Evolutionary conservation across 345 rosid species (phyloP), one percentile per base, ranked within the genome.

Genomic region (Angophora floribunda): DNA sequence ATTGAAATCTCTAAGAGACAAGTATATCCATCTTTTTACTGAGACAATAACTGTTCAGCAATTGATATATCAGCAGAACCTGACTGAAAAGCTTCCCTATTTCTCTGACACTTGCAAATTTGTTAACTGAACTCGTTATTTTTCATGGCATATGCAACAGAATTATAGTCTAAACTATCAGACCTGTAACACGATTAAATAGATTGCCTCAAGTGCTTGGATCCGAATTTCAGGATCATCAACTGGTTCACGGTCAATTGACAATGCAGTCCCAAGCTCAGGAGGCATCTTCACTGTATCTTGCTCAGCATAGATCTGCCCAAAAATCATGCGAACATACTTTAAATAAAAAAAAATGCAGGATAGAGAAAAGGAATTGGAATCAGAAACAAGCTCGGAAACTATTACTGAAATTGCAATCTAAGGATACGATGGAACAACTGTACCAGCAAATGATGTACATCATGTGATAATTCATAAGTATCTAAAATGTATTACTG

Each of bases 261-360:
- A 95, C 47, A 97, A 98, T 51, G 95, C 99, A 92, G 95, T 93
- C 87, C 94, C 95, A 87, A 97, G 98, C 92, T 97, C 99, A 87
- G 92, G 96, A 44, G 99, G 98, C 97, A 96, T 96, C 93, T 95
- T 96, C 36, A 93, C 92, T 57, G 92, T 89, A 89, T 95, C 98
- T 88, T 95, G 90, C 91, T 94, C 95, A 86, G 89, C 90, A 88
- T 95, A 96, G 85, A 93, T 89, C 98, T 96, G 92, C 57, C 36
- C 49, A 75, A 75, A 75, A 85, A 52, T 85, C 47, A 19, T 17
- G 63, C 28, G 21, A 36, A 49, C 6, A 14, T 51, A 50, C 44
- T 85, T 51, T 26, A 49, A 51, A 85, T 52, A 51, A 85, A 52
- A 51, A 53, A 85, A 53, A 85, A 52, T 30, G 65, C 49, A 41